These are phyloP conservation scores for Aurantiochytrium sp. DNA, from an alignment of 108 stramenopile species.

Conservation along the genomic window DNA sequence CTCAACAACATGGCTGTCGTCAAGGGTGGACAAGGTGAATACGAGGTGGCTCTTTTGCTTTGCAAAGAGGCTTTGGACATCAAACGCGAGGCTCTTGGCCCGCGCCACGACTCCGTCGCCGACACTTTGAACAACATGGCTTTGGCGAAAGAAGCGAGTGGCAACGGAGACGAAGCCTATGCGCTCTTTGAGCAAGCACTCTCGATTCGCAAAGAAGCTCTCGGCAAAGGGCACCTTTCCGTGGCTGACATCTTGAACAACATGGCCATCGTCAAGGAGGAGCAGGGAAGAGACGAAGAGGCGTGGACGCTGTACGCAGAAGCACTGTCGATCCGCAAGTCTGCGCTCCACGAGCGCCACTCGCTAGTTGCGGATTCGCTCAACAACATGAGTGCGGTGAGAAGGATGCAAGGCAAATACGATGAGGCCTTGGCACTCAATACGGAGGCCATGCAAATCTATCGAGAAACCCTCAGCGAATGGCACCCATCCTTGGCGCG, in stretches of 20 bases:
- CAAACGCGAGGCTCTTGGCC: background rate
- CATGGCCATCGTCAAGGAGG: background rate
- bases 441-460: background rate
- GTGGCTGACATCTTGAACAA: background rate
- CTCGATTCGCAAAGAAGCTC: background rate
- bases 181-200: background rate
- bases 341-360: background rate
- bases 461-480: background rate
- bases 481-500: background rate
- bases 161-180: background rate
- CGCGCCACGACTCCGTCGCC: background rate
- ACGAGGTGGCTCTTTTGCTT: background rate
- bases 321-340: background rate
- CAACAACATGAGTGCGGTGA: background rate
- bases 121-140: background rate
- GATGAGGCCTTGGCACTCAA: background rate
- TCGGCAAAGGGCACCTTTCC: background rate
- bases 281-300: background rate
- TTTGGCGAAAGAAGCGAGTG: background rate
- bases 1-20: slow-evolving; percentile 1
- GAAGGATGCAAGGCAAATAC: background rate
- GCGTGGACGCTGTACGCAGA: background rate
- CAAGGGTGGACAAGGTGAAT: background rate
- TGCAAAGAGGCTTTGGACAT: background rate
- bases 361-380: background rate